These are phyloP conservation scores for Dactylellina haptotyla DNA, from an alignment of 2,329 filamentous ascomycete species.

Conservation along the genomic window DNA sequence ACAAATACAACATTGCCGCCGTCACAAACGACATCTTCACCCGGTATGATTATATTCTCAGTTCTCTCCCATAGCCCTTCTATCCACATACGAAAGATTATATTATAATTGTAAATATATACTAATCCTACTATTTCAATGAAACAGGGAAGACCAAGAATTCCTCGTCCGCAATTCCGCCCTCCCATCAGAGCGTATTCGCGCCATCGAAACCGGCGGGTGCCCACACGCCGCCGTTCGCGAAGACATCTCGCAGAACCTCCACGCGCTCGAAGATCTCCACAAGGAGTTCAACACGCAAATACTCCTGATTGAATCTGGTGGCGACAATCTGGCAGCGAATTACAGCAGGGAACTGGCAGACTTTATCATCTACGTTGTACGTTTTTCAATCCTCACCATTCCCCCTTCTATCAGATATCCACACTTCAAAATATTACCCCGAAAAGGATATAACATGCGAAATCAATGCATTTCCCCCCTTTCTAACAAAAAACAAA, in stretches of 20 bases:
- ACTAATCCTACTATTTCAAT: not conserved
- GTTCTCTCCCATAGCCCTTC: slow-evolving; percentile 5
- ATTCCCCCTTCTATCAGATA: not conserved
- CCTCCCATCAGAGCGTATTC: slow-evolving; percentile 82
- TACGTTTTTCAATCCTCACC: slow-evolving; percentile 28
- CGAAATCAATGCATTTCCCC: not conserved
- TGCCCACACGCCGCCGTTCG: slow-evolving; percentile 97
- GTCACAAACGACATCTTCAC: slow-evolving; percentile 99
- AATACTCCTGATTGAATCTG: slow-evolving; percentile 90
- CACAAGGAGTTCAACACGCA: slow-evolving; percentile 83
- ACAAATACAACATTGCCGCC: slow-evolving; percentile 84
- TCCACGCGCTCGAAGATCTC: slow-evolving; percentile 88
- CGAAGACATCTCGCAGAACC: slow-evolving; percentile 94
- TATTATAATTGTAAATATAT: not conserved
- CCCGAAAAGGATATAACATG: not conserved
- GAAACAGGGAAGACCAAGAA: slow-evolving; percentile 86
- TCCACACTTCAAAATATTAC: slow-evolving; percentile 1
- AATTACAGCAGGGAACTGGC: slow-evolving; percentile 96
- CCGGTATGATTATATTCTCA: slow-evolving; percentile 6
- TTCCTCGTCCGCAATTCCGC: slow-evolving; percentile 90
- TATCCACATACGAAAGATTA: slow-evolving; percentile 1
- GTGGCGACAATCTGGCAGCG: slow-evolving; percentile 94
- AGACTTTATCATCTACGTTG: slow-evolving; percentile 96
- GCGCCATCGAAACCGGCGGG: slow-evolving; percentile 95
- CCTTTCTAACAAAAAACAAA: not conserved